Evolutionary conservation across 2,329 filamentous ascomycete species (phyloP).

Genomic region (Neobulgaria alba): DNA sequence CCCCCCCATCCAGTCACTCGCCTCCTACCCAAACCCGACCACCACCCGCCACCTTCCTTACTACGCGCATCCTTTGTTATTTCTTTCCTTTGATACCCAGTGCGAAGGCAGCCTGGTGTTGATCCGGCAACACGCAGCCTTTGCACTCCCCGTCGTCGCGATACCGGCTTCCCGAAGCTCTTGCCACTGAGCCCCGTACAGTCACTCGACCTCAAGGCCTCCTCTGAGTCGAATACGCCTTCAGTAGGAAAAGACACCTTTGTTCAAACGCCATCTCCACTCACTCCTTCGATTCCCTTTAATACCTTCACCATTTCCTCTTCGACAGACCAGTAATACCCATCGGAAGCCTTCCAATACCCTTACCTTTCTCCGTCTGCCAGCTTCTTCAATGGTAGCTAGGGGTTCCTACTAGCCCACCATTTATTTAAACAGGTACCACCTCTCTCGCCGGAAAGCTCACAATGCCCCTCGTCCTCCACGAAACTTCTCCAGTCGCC

Average conservation of each 20-base stretch:
- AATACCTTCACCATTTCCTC: slow-evolving; percentile 9
- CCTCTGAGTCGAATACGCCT: slow-evolving; percentile 15
- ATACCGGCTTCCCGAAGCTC: slow-evolving; percentile 11
- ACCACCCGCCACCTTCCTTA: slow-evolving; percentile 10
- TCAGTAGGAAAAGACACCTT: slow-evolving; percentile 16
- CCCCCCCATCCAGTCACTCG: slow-evolving; percentile 10
- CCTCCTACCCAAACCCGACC: slow-evolving; percentile 10
- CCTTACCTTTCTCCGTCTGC: slow-evolving; percentile 6
- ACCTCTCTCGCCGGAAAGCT: slow-evolving; percentile 27
- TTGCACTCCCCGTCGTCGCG: slow-evolving; percentile 10
- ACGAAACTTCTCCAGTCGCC: slow-evolving; percentile 48
- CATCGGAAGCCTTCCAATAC: slow-evolving; percentile 5
- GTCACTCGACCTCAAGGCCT: slow-evolving; percentile 12
- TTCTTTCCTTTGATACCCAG: slow-evolving; percentile 20
- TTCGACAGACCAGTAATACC: neutral
- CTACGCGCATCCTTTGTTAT: slow-evolving; percentile 15
- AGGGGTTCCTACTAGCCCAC: slow-evolving; percentile 22
- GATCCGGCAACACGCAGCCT: slow-evolving; percentile 7
- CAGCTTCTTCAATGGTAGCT: slow-evolving; percentile 24
- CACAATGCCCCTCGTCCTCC: slow-evolving; percentile 52
- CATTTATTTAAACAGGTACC: slow-evolving; percentile 26
- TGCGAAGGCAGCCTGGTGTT: slow-evolving; percentile 14
- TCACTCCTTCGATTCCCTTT: slow-evolving; percentile 17
- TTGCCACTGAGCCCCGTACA: slow-evolving; percentile 17
- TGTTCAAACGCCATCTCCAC: slow-evolving; percentile 22